Percentiles rank a stretch among this genome's conserved stretches.
These are phyloP conservation scores for Penicillium verrucosum DNA, from an alignment of 2,329 filamentous ascomycete species.

Conservation along the genomic window DNA sequence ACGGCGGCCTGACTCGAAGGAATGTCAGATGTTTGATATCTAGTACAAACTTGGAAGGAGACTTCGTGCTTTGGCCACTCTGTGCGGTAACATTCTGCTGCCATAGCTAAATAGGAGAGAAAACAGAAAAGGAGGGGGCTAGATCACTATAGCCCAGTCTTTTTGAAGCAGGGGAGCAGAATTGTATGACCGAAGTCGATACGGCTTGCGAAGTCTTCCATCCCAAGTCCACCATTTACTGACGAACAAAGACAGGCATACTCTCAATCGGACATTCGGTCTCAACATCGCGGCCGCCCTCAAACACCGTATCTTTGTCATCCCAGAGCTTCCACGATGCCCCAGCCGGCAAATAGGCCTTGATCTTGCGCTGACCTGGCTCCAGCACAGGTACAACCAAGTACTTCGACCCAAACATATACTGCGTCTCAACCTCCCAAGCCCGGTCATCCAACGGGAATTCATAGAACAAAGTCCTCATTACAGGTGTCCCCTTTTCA, in stretches of 20 bases:
- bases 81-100: neutral
- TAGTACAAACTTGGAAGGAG: constrained; percentile 5
- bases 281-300: constrained; percentile 43
- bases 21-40: neutral
- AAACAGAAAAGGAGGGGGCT: neutral
- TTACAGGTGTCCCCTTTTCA: constrained; percentile 58
- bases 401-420: constrained; percentile 62
- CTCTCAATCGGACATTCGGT: constrained; percentile 45
- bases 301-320: constrained; percentile 27
- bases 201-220: neutral
- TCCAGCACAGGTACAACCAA: constrained; percentile 56
- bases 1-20: neutral
- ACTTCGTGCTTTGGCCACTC: neutral
- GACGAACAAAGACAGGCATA: constrained; percentile 49
- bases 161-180: neutral
- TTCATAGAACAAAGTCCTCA: constrained; percentile 62
- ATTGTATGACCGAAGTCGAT: neutral
- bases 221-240: neutral
- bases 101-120: neutral
- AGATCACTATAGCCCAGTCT: neutral
- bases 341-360: constrained; percentile 54
- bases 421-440: constrained; percentile 61
- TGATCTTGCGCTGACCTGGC: constrained; percentile 44
- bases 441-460: constrained; percentile 54
- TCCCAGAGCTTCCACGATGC: constrained; percentile 46